phyloP scores from a whole-genome alignment of 371 early-diverging fungal genomes.

The Rhizopus stolonifer region DNA sequence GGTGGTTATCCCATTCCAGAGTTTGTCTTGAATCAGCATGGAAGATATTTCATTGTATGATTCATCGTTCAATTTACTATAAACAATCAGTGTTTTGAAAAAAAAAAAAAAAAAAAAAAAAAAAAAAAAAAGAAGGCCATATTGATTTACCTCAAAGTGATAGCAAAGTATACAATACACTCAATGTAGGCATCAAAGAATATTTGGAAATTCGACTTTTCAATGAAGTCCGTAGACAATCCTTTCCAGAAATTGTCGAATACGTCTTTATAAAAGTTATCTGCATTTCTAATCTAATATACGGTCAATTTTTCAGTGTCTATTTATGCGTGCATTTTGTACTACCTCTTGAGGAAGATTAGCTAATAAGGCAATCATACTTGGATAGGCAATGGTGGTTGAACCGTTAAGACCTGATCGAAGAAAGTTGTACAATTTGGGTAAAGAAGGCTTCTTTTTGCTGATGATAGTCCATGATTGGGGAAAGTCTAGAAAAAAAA shows the following conservation, averaged over 20 bases:
- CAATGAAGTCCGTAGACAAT: constrained; percentile 47
- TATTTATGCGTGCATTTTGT: too few relatives aligned
- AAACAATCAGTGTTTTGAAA: too few relatives aligned
- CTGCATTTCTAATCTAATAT: constrained; percentile 30
- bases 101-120: too few relatives aligned
- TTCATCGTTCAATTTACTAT: constrained; percentile 20
- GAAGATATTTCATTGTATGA: not conserved
- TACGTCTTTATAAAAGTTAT: constrained; percentile 58
- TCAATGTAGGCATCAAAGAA: constrained; percentile 66
- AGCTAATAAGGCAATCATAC: constrained; percentile 67
- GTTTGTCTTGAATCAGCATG: constrained; percentile 16
- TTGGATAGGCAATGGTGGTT: constrained; percentile 62
- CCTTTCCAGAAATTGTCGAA: constrained; percentile 74
- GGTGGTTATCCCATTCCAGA: constrained; percentile 18
- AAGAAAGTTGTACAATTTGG: constrained; percentile 66
- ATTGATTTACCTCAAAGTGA: constrained; percentile 53
- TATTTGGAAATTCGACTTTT: constrained; percentile 46
- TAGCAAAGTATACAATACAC: constrained; percentile 56
- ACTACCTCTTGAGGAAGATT: constrained; percentile 54
- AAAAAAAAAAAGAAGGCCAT: too few relatives aligned
- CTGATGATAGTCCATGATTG: constrained; percentile 63
- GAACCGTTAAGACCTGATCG: constrained; percentile 68
- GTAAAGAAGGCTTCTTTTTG: constrained; percentile 64
- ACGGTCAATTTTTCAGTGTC: too few relatives aligned
- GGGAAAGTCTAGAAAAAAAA: constrained; percentile 64